Conservation (phyloP, 257 asterid species). For the Euphrasia confusa region DNA sequence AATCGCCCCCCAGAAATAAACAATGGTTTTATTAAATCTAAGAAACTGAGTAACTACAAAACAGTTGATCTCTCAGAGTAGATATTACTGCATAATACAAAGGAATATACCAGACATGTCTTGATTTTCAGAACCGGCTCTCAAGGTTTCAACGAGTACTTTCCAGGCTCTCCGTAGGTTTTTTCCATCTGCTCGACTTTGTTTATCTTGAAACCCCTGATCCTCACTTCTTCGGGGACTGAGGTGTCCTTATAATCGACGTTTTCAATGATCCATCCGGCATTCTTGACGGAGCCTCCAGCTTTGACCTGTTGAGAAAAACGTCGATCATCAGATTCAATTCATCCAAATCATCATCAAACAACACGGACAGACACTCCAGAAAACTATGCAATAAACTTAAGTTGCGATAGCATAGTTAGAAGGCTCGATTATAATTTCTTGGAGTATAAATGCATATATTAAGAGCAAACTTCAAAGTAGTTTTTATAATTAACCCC, state of each 20-base stretch:
- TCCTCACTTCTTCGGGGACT: conserved; percentile 78
- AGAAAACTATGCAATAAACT: background rate
- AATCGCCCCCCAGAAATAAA: background rate
- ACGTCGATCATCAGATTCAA: conserved; percentile 10
- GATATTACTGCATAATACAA: conserved; percentile 15
- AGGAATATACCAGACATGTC: conserved; percentile 4
- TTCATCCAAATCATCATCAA: conserved; percentile 7
- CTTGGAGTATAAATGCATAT: background rate
- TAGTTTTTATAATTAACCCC: background rate
- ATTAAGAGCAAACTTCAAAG: background rate
- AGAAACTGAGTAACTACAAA: background rate
- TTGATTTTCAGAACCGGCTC: conserved; percentile 1
- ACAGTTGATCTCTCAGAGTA: background rate
- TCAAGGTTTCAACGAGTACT: conserved; percentile 48
- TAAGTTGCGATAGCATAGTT: too few relatives aligned
- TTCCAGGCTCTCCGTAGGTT: conserved; percentile 51
- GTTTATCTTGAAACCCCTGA: conserved; percentile 76
- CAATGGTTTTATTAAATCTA: conserved; percentile 16
- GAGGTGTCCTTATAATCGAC: conserved; percentile 70
- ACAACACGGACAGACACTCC: background rate
- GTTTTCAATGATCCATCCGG: conserved; percentile 72
- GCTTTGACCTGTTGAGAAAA: conserved; percentile 59
- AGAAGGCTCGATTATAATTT: background rate
- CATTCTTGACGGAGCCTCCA: conserved; percentile 59
- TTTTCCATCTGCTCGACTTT: conserved; percentile 71